These are phyloP conservation scores for Graphiopsis chlorocephala DNA, from an alignment of 2,329 filamentous ascomycete species.

Conservation along the genomic window DNA sequence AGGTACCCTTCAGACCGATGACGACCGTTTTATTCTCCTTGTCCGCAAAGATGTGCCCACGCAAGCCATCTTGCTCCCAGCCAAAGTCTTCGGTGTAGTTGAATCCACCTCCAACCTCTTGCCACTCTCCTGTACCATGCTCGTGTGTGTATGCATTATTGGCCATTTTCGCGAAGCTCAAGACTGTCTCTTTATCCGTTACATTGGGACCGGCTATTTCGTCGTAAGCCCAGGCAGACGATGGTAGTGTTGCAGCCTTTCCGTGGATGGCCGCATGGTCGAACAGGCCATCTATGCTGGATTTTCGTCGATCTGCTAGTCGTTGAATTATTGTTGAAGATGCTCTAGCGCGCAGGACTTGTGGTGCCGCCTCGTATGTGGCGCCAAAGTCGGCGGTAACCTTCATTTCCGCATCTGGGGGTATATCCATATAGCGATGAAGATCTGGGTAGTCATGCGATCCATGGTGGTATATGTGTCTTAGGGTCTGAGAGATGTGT, in stretches of 20 bases:
- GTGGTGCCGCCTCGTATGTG: conserved; percentile 40
- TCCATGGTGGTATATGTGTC: conserved; percentile 91
- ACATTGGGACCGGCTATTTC: conserved; percentile 75
- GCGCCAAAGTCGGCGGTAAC: conserved; percentile 30
- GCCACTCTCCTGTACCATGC: conserved; percentile 68
- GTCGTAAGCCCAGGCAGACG: conserved; percentile 79
- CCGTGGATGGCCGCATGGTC: conserved; percentile 68
- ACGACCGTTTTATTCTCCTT: conserved; percentile 79
- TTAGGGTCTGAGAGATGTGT: conserved; percentile 54
- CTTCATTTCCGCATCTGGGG: conserved; percentile 48
- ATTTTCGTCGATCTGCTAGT: conserved; percentile 72
- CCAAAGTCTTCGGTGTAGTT: conserved; percentile 85
- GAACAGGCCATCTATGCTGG: conserved; percentile 75
- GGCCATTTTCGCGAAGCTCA: conserved; percentile 84
- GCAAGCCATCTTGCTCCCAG: conserved; percentile 81
- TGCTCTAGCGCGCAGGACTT: conserved; percentile 43
- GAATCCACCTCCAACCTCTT: conserved; percentile 71
- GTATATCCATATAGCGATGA: conserved; percentile 73
- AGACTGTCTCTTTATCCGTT: conserved; percentile 77
- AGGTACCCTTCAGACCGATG: conserved; percentile 69
- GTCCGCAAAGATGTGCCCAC: conserved; percentile 87
- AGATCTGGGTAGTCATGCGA: conserved; percentile 73
- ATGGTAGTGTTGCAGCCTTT: conserved; percentile 63
- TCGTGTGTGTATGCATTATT: conserved; percentile 82
- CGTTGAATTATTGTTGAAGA: conserved; percentile 67